Evolutionary conservation across 2,329 filamentous ascomycete genomes (phyloP).

Genomic region (Ceratocystiopsis minuta): DNA sequence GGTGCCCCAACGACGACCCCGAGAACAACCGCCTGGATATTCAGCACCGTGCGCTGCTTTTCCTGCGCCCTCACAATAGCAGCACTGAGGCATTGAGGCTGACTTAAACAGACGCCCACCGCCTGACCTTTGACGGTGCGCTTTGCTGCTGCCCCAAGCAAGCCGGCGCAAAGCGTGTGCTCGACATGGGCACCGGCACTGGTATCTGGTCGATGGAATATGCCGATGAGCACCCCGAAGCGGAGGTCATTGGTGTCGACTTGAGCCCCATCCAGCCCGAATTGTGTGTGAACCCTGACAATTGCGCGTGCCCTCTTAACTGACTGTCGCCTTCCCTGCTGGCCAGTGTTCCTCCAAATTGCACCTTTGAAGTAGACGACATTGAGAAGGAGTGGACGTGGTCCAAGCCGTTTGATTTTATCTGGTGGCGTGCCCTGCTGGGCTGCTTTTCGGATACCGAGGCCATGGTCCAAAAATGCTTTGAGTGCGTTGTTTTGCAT

Average conservation of each 20-base stretch:
- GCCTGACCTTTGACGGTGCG: constrained; percentile 5
- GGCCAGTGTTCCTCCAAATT: constrained; percentile 6
- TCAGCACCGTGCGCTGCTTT: constrained; percentile 2
- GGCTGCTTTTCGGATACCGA: constrained; percentile 9
- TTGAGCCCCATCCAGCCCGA: constrained; percentile 11
- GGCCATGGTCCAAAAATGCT: constrained; percentile 8
- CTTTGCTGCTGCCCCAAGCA: constrained; percentile 8
- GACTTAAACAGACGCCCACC: constrained; percentile 3
- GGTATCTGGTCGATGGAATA: constrained; percentile 11
- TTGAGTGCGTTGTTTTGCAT: constrained; percentile 2
- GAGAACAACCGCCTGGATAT: constrained; percentile 8
- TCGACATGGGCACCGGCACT: constrained; percentile 10
- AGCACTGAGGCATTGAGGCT: not conserved
- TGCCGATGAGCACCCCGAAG: constrained; percentile 9
- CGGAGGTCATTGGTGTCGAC: constrained; percentile 10
- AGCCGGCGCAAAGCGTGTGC: constrained; percentile 7
- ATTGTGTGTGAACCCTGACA: constrained; percentile 3
- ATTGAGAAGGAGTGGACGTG: constrained; percentile 12
- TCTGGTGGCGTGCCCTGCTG: constrained; percentile 9
- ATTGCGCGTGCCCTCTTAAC: no score
- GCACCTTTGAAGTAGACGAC: constrained; percentile 10
- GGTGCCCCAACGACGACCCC: constrained; percentile 8
- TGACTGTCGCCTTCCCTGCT: not conserved
- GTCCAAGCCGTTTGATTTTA: constrained; percentile 10
- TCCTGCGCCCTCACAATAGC: no score